Conservation (phyloP, 768 basidiomycete genomes). For the Fistulinella prunicolor region DNA sequence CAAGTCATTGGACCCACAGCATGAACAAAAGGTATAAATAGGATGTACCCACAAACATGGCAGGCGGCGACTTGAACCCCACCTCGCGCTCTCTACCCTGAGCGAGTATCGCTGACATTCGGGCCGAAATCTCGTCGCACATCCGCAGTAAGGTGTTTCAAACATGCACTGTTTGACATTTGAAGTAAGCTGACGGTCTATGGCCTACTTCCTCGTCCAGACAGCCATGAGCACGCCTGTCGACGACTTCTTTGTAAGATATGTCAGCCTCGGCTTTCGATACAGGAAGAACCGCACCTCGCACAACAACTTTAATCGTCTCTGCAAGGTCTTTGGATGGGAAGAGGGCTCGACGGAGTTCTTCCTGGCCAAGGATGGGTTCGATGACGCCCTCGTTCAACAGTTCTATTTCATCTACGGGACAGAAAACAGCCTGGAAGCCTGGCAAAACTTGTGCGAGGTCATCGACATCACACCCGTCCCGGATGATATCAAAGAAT, state of each 20-base stretch:
- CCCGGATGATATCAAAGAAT: constrained; percentile 16
- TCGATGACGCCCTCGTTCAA: constrained; percentile 19
- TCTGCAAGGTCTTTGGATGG: constrained; percentile 9
- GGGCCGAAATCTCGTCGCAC: too few relatives aligned
- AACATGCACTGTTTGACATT: too few relatives aligned
- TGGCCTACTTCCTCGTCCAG: not conserved
- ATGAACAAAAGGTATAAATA: too few relatives aligned
- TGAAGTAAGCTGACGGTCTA: constrained; percentile 3
- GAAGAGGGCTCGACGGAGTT: not conserved
- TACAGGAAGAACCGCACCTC: constrained; percentile 16
- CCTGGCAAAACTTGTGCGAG: constrained; percentile 28
- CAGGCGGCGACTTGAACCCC: too few relatives aligned
- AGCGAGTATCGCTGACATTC: not conserved
- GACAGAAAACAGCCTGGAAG: constrained; percentile 9
- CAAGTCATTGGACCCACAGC: too few relatives aligned
- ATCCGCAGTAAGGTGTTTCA: too few relatives aligned
- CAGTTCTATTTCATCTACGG: constrained; percentile 28
- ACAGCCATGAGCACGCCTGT: constrained; percentile 16
- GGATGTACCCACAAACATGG: too few relatives aligned
- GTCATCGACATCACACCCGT: constrained; percentile 21
- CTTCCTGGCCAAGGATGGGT: not conserved
- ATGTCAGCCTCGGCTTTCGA: constrained; percentile 12
- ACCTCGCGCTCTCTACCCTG: not conserved
- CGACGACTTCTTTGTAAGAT: constrained; percentile 24
- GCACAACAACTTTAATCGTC: constrained; percentile 18